These are phyloP conservation scores for Yamadazyma buinensis DNA, from an alignment of 1,139 yeast species.

Conservation along the genomic window DNA sequence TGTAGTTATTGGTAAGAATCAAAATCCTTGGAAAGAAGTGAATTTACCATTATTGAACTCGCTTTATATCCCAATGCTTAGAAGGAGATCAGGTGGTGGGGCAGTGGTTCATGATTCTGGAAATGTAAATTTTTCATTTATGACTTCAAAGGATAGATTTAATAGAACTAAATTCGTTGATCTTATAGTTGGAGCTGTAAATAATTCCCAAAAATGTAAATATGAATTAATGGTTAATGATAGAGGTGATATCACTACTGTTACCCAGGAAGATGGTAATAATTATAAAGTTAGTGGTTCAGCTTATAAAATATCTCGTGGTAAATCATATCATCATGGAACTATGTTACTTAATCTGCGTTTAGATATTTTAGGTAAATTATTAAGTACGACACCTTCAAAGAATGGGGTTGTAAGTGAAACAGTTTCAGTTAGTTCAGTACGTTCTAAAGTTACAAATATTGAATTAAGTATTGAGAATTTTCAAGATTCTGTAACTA, in stretches of 20 bases:
- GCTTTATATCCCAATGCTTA: conserved; percentile 60
- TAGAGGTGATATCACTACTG: conserved; percentile 74
- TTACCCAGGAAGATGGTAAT: conserved; percentile 21
- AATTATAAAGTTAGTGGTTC: conserved; percentile 77
- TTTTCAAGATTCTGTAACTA: conserved; percentile 46
- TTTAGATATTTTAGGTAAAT: conserved; percentile 50
- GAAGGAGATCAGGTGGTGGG: conserved; percentile 94
- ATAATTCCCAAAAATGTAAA: conserved; percentile 18
- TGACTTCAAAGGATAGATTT: conserved; percentile 67
- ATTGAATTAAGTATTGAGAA: conserved; percentile 42
- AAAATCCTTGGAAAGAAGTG: conserved; percentile 89
- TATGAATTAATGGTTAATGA: conserved; percentile 46
- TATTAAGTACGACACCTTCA: conserved; percentile 39
- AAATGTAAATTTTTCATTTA: conserved; percentile 80
- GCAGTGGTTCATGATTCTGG: conserved; percentile 96
- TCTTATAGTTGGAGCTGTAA: conserved; percentile 50
- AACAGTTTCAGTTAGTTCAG: conserved; percentile 66
- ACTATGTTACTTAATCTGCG: conserved; percentile 81
- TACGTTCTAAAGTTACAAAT: conserved; percentile 72
- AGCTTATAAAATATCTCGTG: conserved; percentile 80
- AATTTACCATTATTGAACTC: conserved; percentile 57
- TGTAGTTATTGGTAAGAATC: conserved; percentile 94
- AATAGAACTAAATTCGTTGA: conserved; percentile 60
- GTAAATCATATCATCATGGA: conserved; percentile 91
- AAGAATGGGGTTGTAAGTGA: conserved; percentile 51